Conservation (phyloP, 768 basidiomycete species). For the Trametopsis cervina region DNA sequence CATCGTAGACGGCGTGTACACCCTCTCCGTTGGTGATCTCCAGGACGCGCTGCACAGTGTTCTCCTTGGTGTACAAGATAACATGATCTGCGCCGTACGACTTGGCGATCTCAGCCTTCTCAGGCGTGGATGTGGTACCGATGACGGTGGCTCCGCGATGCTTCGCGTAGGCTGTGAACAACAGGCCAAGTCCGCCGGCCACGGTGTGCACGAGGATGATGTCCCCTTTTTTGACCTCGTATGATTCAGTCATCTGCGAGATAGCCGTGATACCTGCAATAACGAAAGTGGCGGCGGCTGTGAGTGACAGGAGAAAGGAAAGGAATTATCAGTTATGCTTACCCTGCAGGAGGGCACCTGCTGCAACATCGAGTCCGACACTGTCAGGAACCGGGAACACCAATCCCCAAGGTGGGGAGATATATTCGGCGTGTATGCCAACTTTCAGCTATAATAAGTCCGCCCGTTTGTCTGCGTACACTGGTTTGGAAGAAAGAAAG, state of each 20-base stretch:
- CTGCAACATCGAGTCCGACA: constrained; percentile 55
- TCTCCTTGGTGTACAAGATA: constrained; percentile 70
- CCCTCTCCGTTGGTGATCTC: constrained; percentile 75
- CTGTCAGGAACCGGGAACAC: constrained; percentile 60
- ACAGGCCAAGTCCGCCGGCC: constrained; percentile 80
- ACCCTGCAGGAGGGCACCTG: constrained; percentile 62
- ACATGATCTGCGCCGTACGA: constrained; percentile 81
- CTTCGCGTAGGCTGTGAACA: constrained; percentile 64
- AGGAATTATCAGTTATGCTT: not conserved
- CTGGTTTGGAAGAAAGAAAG: not conserved
- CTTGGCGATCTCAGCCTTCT: constrained; percentile 78
- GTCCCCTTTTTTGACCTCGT: constrained; percentile 76
- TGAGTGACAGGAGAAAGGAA: not conserved
- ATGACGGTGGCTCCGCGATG: constrained; percentile 82
- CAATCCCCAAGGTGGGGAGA: constrained; percentile 54
- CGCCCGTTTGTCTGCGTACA: not conserved
- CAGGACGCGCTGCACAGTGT: constrained; percentile 65
- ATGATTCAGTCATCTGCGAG: constrained; percentile 77
- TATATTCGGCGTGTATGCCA: constrained; percentile 65
- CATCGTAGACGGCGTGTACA: constrained; percentile 86
- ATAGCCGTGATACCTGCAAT: constrained; percentile 57
- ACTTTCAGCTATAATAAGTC: constrained; percentile 13
- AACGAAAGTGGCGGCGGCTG: not conserved
- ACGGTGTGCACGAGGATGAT: constrained; percentile 83
- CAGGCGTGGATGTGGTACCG: constrained; percentile 81